Evolutionary conservation across 164 flowering plant species (phyloP).

Genomic region (Tetrastigma voinierianum): DNA sequence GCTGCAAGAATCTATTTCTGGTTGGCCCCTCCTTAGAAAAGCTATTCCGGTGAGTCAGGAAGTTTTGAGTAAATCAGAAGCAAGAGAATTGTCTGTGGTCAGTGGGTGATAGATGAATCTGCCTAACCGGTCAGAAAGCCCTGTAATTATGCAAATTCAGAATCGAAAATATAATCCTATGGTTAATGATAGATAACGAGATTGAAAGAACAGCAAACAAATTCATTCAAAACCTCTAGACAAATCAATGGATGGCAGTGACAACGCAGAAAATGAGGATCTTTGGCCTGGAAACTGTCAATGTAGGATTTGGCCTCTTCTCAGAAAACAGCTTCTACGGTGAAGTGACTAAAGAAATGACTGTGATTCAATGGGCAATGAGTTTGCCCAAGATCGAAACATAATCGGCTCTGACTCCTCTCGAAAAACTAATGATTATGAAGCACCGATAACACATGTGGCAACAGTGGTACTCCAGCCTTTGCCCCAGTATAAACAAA

Average conservation of each 20-base stretch:
- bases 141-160: neutral
- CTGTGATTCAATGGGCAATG: slow-evolving; percentile 65
- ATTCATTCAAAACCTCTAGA: too few species aligned
- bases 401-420: neutral
- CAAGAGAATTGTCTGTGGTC: slow-evolving; percentile 11
- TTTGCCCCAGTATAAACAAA: slow-evolving; percentile 4
- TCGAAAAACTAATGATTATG: neutral
- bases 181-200: neutral
- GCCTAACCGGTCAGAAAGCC: slow-evolving; percentile 6
- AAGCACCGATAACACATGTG: too few species aligned
- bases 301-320: slow-evolving; percentile 79
- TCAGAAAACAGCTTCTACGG: slow-evolving; percentile 32
- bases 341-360: slow-evolving; percentile 42
- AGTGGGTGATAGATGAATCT: slow-evolving; percentile 20
- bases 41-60: neutral
- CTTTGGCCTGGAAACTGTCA: slow-evolving; percentile 17
- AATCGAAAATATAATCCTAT: neutral
- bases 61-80: slow-evolving; percentile 1
- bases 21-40: slow-evolving; percentile 26
- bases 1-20: slow-evolving; percentile 15
- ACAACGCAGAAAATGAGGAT: too few species aligned
- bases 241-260: too few species aligned
- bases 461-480: neutral
- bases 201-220: neutral
- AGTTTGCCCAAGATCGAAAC: slow-evolving; percentile 41